Evolutionary conservation across 2,329 filamentous ascomycete genomes (phyloP).

Genomic region (Cucurbitaria berberidis): DNA sequence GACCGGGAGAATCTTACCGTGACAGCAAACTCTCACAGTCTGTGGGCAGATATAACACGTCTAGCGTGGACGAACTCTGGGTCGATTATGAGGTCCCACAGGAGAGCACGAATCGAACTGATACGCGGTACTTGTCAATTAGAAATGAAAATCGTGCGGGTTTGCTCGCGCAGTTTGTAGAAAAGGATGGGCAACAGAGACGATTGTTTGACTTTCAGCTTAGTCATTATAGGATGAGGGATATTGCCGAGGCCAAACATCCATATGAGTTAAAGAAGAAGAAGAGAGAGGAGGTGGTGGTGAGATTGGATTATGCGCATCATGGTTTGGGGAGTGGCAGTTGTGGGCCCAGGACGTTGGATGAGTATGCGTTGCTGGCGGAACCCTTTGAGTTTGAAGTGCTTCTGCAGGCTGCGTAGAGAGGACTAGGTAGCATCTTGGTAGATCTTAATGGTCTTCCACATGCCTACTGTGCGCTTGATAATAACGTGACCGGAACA

Average conservation of each 20-base stretch:
- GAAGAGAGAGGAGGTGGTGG: slow-evolving; percentile 61
- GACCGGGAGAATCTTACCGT: slow-evolving; percentile 69
- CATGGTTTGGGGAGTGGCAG: slow-evolving; percentile 68
- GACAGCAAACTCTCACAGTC: slow-evolving; percentile 69
- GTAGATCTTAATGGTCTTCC: no score
- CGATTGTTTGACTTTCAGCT: slow-evolving; percentile 58
- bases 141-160: slow-evolving; percentile 14
- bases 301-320: slow-evolving; percentile 66
- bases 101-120: slow-evolving; percentile 69
- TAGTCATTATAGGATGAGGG: slow-evolving; percentile 59
- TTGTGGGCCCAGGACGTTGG: slow-evolving; percentile 62
- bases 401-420: slow-evolving; percentile 11
- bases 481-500: no score
- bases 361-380: slow-evolving; percentile 49
- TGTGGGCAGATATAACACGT: slow-evolving; percentile 56
- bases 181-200: slow-evolving; percentile 17
- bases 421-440: not conserved
- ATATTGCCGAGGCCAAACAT: slow-evolving; percentile 65
- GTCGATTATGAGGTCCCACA: slow-evolving; percentile 71
- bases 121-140: slow-evolving; percentile 62
- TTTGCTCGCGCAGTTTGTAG: slow-evolving; percentile 39
- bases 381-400: slow-evolving; percentile 48
- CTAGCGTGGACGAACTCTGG: slow-evolving; percentile 58
- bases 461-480: no score
- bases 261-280: slow-evolving; percentile 65